Evolutionary conservation across 2,329 filamentous ascomycete genomes (phyloP), one percentile per base, ranked within the genome.

Genomic region (Amylocarpus encephaloides): DNA sequence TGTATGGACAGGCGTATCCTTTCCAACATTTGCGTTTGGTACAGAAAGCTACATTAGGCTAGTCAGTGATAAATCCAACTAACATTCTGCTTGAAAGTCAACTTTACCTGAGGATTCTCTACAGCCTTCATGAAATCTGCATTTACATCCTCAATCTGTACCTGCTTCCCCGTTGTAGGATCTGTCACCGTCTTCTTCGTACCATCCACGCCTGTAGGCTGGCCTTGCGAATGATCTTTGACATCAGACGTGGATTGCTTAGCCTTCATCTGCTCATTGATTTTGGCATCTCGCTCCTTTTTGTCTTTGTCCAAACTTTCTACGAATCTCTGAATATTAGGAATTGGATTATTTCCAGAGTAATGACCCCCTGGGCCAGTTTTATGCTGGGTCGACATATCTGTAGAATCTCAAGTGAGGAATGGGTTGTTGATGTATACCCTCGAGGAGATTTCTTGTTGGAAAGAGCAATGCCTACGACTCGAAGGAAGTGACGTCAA

Each of bases 1-100:
- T 1, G 88, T 88, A 63, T 86, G 80, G 33, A 89, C 76, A 0
- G 86, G 77, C 3, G 88, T 86, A 2, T 80, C 73, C 65, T 86
- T 91, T 55, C 83, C 80, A 2, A 97, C 71, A 62, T 95, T 96
- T 38, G 88, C 87, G 67, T 96, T 97, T 15, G 92, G 92, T 0
- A 97, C 80, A 1, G 86, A 88, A 12, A 96, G 69, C 80, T 88
- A 60, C 6, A 6, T 29, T 11, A 33, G 40, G 47, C 5, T 19
- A 32, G n/a, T 51, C 16, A 51, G 43, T n/a, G n/a, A n/a, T n/a
- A n/a, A n/a, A n/a, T n/a, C n/a, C n/a, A n/a, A n/a, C n/a, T n/a
- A n/a, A n/a, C 30, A 10, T 6, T 16, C 5, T 4, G 39, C 49
- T 38, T 51, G 22, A 47, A 49, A 42, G 18, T 19, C 9, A 12